Evolutionary conservation across 2,329 filamentous ascomycete genomes (phyloP).

Genomic region (Verticillium dahliae): DNA sequence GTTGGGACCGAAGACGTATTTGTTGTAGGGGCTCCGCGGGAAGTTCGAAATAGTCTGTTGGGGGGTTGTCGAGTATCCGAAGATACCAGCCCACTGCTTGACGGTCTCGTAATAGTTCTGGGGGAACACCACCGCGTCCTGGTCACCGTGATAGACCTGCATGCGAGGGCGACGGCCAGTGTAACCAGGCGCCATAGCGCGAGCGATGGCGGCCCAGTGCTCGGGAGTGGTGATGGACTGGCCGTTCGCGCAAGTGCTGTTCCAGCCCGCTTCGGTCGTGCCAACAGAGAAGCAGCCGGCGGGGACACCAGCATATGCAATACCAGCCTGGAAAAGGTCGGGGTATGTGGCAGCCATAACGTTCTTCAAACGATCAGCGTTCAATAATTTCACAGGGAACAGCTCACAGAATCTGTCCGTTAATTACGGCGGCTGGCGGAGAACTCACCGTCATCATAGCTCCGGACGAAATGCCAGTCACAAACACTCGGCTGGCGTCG

Average conservation of each 20-base stretch:
- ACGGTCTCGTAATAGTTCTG: conserved; percentile 51
- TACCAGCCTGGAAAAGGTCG: conserved; percentile 44
- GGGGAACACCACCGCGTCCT: conserved; percentile 40
- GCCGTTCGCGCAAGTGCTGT: conserved; percentile 46
- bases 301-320: conserved; percentile 45
- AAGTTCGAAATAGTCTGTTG: conserved; percentile 21
- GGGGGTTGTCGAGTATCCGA: conserved; percentile 29
- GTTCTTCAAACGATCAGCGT: conserved; percentile 16
- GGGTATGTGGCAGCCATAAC: conserved; percentile 49
- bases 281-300: conserved; percentile 47
- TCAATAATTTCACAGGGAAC: not conserved
- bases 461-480: conserved; percentile 40
- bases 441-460: conserved; percentile 42
- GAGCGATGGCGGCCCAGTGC: conserved; percentile 33
- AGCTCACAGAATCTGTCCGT: too few species aligned
- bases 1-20: conserved; percentile 29
- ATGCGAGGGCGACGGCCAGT: conserved; percentile 43
- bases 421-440: too few species aligned
- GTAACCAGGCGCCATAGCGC: conserved; percentile 44
- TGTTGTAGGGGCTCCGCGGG: conserved; percentile 31
- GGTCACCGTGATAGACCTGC: conserved; percentile 51
- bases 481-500: conserved; percentile 39
- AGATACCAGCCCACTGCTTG: conserved; percentile 48
- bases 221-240: conserved; percentile 33
- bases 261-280: conserved; percentile 40